phyloP scores from a whole-genome alignment of 768 basidiomycete genomes.

The Dacryopinax primogenitus region DNA sequence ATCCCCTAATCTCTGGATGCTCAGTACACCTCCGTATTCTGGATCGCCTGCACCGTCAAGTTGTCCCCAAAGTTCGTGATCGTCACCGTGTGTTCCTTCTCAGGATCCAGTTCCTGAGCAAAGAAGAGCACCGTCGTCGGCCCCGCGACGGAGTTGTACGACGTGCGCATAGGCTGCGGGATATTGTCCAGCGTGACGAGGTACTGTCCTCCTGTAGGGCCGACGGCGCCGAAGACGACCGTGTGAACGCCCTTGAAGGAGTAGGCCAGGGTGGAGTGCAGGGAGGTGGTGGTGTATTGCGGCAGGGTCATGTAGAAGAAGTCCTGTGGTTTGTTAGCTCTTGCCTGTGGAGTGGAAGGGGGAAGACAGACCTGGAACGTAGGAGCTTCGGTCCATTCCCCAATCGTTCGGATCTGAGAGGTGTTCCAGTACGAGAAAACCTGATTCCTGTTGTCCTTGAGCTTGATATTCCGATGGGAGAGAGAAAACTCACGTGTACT shows the following conservation, averaged over 20 bases:
- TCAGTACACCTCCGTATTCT: not conserved
- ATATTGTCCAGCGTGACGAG: not conserved
- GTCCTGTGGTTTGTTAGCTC: not conserved
- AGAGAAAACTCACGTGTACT: not conserved
- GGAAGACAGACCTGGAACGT: not conserved
- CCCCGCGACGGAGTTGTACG: not conserved
- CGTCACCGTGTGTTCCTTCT: not conserved
- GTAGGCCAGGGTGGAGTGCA: not conserved
- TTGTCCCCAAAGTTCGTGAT: not conserved
- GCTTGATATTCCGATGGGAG: not conserved
- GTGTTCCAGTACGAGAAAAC: not conserved
- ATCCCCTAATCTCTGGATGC: too few relatives aligned
- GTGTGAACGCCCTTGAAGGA: not conserved
- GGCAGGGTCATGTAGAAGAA: not conserved
- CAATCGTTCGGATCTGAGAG: not conserved
- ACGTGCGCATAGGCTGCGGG: not conserved
- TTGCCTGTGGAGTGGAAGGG: not conserved
- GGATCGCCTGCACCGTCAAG: not conserved
- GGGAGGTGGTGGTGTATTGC: not conserved
- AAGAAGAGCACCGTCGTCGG: not conserved
- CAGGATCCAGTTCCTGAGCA: not conserved
- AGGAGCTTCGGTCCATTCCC: not conserved
- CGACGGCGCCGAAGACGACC: not conserved
- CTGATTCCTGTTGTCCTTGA: not conserved
- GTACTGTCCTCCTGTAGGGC: not conserved